Evolutionary conservation across 2,329 filamentous ascomycete species (phyloP), one percentile per base, ranked within the genome.

Genomic region (Alternaria hordeiaustralica): DNA sequence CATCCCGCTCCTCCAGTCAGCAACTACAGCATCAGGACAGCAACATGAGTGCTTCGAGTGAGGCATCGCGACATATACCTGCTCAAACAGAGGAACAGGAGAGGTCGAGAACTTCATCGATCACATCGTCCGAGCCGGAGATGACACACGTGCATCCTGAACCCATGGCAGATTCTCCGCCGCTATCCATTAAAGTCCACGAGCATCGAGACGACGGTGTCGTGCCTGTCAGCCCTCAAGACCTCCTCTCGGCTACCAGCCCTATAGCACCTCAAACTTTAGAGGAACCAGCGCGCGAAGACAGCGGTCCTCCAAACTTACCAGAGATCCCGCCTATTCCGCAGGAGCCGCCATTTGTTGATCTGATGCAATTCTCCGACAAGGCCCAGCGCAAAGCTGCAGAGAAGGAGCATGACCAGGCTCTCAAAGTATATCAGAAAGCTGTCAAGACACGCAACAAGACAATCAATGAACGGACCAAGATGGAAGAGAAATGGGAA

Each of bases 391-490:
- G 88, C 9, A 92, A 91, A 71, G 84, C 88, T 44, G 90, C 89
- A 2, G 89, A 92, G 71, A 91, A 90, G 61, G 90, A 93, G 71
- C 84, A 88, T 59, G 87, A 87, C 55, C 85, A 86, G 12, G 83
- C 84, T 1, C 82, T 88, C 30, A 92, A 92, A 73, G 83, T 84
- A 9, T 91, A 93, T 74, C 86, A 90, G 26, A 85, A 88, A 71
- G 87, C 88, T 11, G 78, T 92, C 64, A 92, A 92, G 77, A 86
- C 89, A 63, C 88, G 88, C 36, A 86, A 89, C 43, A 90, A 87
- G 69, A 85, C 87, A 10, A 82, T 93, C 74, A 86, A 86, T 51
- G 88, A 91, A 61, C 86, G 88, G 7, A 82, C 87, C 36, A 91
- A 90, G 74, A 79, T 89, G 2, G 75, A 85, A 71, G 84, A 85